A percentile compares a stretch with the other conserved stretches of the same genome.
Evolutionary conservation across 2,329 filamentous ascomycete genomes (phyloP).

Genomic region (Fusarium bactridioides): DNA sequence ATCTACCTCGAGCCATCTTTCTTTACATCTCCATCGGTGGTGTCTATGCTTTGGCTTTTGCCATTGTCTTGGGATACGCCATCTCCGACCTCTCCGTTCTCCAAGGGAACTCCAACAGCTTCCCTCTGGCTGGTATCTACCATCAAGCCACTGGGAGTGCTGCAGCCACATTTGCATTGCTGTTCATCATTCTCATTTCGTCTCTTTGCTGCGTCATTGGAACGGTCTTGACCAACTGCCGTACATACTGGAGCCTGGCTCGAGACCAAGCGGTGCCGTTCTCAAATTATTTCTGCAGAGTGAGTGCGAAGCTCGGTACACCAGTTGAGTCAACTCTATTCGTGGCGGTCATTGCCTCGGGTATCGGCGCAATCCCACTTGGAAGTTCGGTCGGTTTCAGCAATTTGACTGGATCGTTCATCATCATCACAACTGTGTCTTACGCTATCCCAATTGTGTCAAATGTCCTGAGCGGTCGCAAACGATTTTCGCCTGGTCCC

Average conservation of each 20-base stretch:
- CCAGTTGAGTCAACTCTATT: slow-evolving; percentile 37
- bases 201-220: slow-evolving; percentile 36
- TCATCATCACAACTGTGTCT: slow-evolving; percentile 40
- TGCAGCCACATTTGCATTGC: slow-evolving; percentile 27
- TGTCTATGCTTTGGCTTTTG: slow-evolving; percentile 34
- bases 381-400: slow-evolving; percentile 39
- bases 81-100: slow-evolving; percentile 36
- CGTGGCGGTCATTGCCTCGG: slow-evolving; percentile 36
- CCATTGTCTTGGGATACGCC: slow-evolving; percentile 35
- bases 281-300: slow-evolving; percentile 24
- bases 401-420: slow-evolving; percentile 40
- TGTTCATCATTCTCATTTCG: slow-evolving; percentile 39
- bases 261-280: slow-evolving; percentile 39
- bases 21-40: slow-evolving; percentile 39
- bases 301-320: slow-evolving; percentile 28
- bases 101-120: slow-evolving; percentile 33
- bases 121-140: slow-evolving; percentile 37
- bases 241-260: slow-evolving; percentile 37
- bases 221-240: slow-evolving; percentile 37
- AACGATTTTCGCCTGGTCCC: slow-evolving; percentile 20
- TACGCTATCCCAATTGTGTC: slow-evolving; percentile 36
- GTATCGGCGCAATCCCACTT: slow-evolving; percentile 37
- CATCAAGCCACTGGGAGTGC: slow-evolving; percentile 34
- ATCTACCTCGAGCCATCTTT: slow-evolving; percentile 32
- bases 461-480: slow-evolving; percentile 29